Percentiles rank a stretch among this genome's conserved stretches.
phyloP scores from a whole-genome alignment of 768 basidiomycete genomes.

The Fistulinella prunicolor region DNA sequence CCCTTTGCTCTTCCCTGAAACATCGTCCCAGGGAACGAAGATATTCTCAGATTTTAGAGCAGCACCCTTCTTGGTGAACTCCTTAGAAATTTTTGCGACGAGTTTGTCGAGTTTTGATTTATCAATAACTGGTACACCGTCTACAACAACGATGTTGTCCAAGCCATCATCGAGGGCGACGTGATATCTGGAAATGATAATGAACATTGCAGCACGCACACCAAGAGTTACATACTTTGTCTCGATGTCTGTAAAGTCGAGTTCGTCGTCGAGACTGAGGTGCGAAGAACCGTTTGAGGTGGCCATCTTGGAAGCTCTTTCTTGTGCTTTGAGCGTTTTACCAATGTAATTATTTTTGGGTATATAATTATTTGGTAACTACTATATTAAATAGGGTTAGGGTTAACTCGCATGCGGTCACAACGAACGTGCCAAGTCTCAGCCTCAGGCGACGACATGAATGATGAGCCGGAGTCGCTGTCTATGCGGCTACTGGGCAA shows the following conservation, averaged over 20 bases:
- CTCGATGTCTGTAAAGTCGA: slow-evolving; percentile 89
- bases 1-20: slow-evolving; percentile 89
- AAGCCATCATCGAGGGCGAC: slow-evolving; percentile 82
- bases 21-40: slow-evolving; percentile 84
- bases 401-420: background rate
- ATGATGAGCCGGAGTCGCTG: too few species aligned
- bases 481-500: too few species aligned
- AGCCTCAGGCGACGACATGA: too few species aligned
- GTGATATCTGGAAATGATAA: slow-evolving; percentile 60
- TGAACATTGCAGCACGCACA: slow-evolving; percentile 4
- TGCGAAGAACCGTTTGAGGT: slow-evolving; percentile 34
- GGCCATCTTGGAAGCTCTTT: slow-evolving; percentile 49
- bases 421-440: slow-evolving; percentile 12
- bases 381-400: slow-evolving; percentile 8
- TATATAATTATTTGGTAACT: too few species aligned
- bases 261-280: slow-evolving; percentile 53
- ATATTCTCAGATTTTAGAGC: slow-evolving; percentile 75
- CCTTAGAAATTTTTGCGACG: slow-evolving; percentile 74
- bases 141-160: slow-evolving; percentile 90
- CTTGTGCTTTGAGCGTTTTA: too few species aligned
- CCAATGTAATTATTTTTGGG: too few species aligned
- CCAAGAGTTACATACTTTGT: slow-evolving; percentile 54
- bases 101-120: slow-evolving; percentile 81
- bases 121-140: slow-evolving; percentile 90
- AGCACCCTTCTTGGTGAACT: slow-evolving; percentile 79